These are phyloP conservation scores for Alternaria arborescens DNA, from an alignment of 2,329 filamentous ascomycete species.

Conservation along the genomic window DNA sequence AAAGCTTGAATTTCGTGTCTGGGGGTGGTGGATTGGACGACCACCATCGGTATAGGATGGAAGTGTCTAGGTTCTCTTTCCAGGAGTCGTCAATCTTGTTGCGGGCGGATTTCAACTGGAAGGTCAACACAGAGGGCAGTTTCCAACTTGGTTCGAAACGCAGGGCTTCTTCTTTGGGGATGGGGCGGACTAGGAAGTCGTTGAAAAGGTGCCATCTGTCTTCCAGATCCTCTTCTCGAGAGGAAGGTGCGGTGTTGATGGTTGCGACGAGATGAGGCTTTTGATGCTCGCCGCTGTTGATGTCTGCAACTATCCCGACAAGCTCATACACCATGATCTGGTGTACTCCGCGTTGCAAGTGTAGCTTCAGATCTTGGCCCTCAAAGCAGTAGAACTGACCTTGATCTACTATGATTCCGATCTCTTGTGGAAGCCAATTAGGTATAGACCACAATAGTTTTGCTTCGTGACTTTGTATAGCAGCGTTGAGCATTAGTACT, in stretches of 20 bases:
- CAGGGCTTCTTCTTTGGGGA: conserved; percentile 83
- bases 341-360: conserved; percentile 79
- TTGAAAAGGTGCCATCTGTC: conserved; percentile 97
- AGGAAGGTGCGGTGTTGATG: conserved; percentile 80
- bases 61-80: conserved; percentile 85
- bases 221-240: conserved; percentile 64
- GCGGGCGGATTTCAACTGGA: conserved; percentile 81
- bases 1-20: conserved; percentile 66
- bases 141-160: conserved; percentile 94
- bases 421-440: conserved; percentile 91
- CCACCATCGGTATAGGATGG: conserved; percentile 80
- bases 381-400: conserved; percentile 97
- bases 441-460: conserved; percentile 86
- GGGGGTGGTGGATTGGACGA: conserved; percentile 54
- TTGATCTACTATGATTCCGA: conserved; percentile 88
- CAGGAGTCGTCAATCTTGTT: conserved; percentile 86
- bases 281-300: conserved; percentile 84
- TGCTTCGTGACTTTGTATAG: conserved; percentile 76
- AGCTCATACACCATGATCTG: conserved; percentile 90
- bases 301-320: conserved; percentile 87
- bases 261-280: conserved; percentile 91
- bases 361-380: conserved; percentile 83
- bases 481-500: conserved; percentile 87
- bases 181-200: conserved; percentile 87
- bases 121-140: conserved; percentile 84